A percentile compares a stretch with the other conserved stretches of the same genome.
These are phyloP conservation scores for Curvularia hawaiiensis DNA, from an alignment of 2,329 filamentous ascomycete species.

Conservation along the genomic window DNA sequence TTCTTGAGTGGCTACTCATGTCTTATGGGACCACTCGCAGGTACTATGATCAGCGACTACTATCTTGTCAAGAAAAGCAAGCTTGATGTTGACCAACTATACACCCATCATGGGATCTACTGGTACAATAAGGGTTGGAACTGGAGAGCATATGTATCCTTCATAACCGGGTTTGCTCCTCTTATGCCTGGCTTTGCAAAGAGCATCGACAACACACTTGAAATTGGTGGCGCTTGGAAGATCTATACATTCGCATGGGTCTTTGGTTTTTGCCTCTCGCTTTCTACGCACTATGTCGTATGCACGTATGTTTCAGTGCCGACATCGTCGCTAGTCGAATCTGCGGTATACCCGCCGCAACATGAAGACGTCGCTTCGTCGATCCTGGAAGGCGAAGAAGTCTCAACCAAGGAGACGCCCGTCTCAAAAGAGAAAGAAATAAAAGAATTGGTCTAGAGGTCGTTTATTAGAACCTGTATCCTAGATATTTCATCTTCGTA, in stretches of 20 bases:
- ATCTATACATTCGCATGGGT: conserved; percentile 52
- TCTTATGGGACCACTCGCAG: conserved; percentile 45
- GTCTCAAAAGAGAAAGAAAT: conserved; percentile 37
- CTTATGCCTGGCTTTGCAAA: conserved; percentile 49
- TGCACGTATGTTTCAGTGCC: conserved; percentile 48
- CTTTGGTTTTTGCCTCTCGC: conserved; percentile 48
- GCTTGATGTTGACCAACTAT: conserved; percentile 42
- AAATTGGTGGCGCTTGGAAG: conserved; percentile 50
- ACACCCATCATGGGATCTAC: conserved; percentile 41
- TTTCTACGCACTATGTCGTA: conserved; percentile 48
- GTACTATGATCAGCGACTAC: conserved; percentile 44
- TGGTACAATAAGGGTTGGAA: conserved; percentile 43
- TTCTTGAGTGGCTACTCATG: conserved; percentile 46
- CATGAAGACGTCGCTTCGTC: conserved; percentile 32
- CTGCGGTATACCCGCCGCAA: conserved; percentile 47
- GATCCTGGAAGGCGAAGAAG: conserved; percentile 31
- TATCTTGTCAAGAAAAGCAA: conserved; percentile 45
- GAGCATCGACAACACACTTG: conserved; percentile 43
- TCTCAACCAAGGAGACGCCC: conserved; percentile 24
- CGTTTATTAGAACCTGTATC: background rate
- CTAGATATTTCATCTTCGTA: background rate
- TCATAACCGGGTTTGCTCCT: conserved; percentile 39
- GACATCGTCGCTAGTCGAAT: conserved; percentile 41
- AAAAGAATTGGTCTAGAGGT: conserved; percentile 18
- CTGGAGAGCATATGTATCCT: conserved; percentile 43